Evolutionary conservation across 169 alveolate genomes (phyloP).

Genomic region (Amoebophrya sp.): DNA sequence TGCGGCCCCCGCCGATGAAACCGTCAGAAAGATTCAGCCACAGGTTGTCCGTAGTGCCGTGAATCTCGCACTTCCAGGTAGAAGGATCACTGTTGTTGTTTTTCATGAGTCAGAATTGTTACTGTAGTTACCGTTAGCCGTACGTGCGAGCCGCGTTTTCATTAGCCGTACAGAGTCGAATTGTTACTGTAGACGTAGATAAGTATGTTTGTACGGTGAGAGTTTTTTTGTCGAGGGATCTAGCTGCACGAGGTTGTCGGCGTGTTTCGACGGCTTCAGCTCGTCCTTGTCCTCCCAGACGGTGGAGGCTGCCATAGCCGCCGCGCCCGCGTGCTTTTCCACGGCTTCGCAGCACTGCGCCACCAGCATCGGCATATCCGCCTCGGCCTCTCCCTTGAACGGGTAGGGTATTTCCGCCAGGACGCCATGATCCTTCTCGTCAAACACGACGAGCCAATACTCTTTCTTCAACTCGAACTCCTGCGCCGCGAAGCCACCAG

Average conservation of each 20-base stretch:
- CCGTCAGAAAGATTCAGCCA: conserved; percentile 19
- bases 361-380: not conserved
- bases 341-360: not conserved
- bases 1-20: conserved; percentile 19
- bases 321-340: not conserved
- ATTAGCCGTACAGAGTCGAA: too few relatives aligned
- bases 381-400: not conserved
- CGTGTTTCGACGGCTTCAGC: not conserved
- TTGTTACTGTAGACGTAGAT: too few relatives aligned
- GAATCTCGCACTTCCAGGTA: conserved; percentile 15
- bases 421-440: not conserved
- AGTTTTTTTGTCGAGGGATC: not conserved
- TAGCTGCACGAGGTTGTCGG: not conserved
- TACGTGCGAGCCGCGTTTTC: too few relatives aligned
- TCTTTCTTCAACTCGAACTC: not conserved
- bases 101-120: too few relatives aligned
- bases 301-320: not conserved
- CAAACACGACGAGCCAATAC: not conserved
- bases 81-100: not conserved
- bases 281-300: not conserved
- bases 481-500: not conserved
- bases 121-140: too few relatives aligned
- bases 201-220: not conserved
- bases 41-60: conserved; percentile 11
- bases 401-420: not conserved